Evolutionary conservation across 805 yeast genomes (phyloP).

Genomic region (Myxozyma udenii): DNA sequence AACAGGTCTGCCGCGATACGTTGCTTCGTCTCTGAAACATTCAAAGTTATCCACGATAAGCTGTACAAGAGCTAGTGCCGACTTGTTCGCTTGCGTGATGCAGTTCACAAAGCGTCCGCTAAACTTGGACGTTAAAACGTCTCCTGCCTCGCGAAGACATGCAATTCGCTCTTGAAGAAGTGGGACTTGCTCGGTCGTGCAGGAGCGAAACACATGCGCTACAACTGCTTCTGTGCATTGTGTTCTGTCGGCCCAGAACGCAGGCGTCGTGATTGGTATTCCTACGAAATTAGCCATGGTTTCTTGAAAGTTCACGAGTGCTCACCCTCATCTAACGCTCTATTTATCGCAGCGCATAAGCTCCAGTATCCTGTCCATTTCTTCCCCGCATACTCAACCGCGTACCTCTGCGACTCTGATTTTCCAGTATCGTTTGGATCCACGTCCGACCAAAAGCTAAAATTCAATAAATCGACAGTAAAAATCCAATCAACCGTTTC

Average conservation of each 20-base stretch:
- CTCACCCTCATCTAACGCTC: slow-evolving; percentile 41
- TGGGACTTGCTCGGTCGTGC: slow-evolving; percentile 38
- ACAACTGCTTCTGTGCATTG: slow-evolving; percentile 33
- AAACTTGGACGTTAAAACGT: slow-evolving; percentile 29
- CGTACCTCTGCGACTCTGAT: slow-evolving; percentile 35
- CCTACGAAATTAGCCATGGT: slow-evolving; percentile 20
- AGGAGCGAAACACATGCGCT: slow-evolving; percentile 38
- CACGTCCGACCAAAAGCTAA: slow-evolving; percentile 45
- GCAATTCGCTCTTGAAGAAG: slow-evolving; percentile 38
- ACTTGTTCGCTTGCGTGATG: slow-evolving; percentile 32
- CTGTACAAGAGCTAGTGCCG: slow-evolving; percentile 39
- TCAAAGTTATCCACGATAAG: slow-evolving; percentile 35
- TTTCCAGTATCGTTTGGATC: slow-evolving; percentile 37
- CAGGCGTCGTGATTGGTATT: slow-evolving; percentile 41
- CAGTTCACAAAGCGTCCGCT: slow-evolving; percentile 32
- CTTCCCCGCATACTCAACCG: slow-evolving; percentile 38
- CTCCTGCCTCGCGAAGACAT: slow-evolving; percentile 42
- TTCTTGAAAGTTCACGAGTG: background rate
- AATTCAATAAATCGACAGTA: slow-evolving; percentile 44
- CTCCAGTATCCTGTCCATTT: slow-evolving; percentile 48
- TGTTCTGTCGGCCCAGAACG: slow-evolving; percentile 38
- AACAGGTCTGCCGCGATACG: slow-evolving; percentile 37
- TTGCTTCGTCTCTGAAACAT: slow-evolving; percentile 39
- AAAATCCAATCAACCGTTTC: slow-evolving; percentile 42
- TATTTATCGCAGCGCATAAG: slow-evolving; percentile 43